Evolutionary conservation across 306 rosid genomes (phyloP), one percentile per base, ranked within the genome.

Genomic region (Morella rubra): DNA sequence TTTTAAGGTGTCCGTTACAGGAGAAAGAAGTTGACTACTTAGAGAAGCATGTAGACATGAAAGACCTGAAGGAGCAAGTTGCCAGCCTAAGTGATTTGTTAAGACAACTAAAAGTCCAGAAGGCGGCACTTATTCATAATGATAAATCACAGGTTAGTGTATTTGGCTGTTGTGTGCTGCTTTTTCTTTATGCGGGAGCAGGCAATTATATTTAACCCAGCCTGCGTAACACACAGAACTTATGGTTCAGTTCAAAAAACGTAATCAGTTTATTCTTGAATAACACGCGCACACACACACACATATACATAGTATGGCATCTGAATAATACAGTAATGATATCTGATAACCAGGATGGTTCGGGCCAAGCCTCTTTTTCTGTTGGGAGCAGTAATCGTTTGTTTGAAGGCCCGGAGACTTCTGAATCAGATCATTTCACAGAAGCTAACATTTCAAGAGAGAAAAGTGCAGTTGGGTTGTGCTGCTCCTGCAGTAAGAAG

Each of bases 401-500:
- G 9, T 70, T 50, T 8, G 87, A 72, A 71, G 73, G 74, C 76
- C 71, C 22, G 22, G 59, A 75, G 53, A 71, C 87, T 50, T 83
- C 91, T 10, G 88, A 79, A 80, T 81, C 79, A 56, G 82, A 79
- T 56, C 77, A 76, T 69, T 79, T 78, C 37, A 55, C 67, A 71
- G 83, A 80, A 65, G 77, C 56, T 6, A 77, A 79, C 58, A 83
- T 7, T 60, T 74, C 42, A 72, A 75, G 44, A 75, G 79, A 76
- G 84, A 83, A 77, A 86, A 32, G 67, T 15, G 74, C 76, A 60
- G 83, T 81, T 27, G 85, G 77, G 69, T 40, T 77, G n/a, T 95
- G 97, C 85, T 95, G 99, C 76, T 88, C 93, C 5, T 95, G 99
- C 81, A 82, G 93, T 70, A 95, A 85, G 84, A 85, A 73, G 61